Conservation (phyloP, 257 asterid genomes). For the Linderniella brevidens region DNA sequence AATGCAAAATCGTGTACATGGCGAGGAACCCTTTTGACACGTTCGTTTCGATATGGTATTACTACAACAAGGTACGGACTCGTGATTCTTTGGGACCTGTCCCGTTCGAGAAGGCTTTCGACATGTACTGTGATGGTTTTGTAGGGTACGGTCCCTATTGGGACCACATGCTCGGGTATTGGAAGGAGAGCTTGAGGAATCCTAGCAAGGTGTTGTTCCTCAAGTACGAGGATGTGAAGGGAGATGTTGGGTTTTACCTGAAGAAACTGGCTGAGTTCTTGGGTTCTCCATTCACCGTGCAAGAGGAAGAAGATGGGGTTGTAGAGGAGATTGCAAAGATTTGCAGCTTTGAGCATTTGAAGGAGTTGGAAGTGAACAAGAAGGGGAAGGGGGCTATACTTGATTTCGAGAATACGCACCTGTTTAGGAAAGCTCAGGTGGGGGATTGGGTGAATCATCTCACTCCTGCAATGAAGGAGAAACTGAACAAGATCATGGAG, state of each 20-base stretch:
- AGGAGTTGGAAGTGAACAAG: constrained; percentile 27
- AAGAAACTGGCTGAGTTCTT: constrained; percentile 30
- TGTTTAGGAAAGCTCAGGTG: constrained; percentile 36
- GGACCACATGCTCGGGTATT: constrained; percentile 48
- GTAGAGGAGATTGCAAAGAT: constrained; percentile 18
- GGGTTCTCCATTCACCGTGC: constrained; percentile 22
- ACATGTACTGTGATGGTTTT: constrained; percentile 22
- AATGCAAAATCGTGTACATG: constrained; percentile 24
- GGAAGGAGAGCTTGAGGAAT: constrained; percentile 20
- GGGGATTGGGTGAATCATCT: constrained; percentile 44
- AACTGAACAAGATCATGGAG: constrained; percentile 16
- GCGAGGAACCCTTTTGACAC: constrained; percentile 35
- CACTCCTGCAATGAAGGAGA: constrained; percentile 20
- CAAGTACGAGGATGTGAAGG: constrained; percentile 38
- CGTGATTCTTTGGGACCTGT: constrained; percentile 4
- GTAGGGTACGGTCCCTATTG: constrained; percentile 34
- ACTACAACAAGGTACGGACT: constrained; percentile 7
- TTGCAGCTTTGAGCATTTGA: constrained; percentile 32
- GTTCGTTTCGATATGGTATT: constrained; percentile 29
- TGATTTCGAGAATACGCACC: constrained; percentile 13
- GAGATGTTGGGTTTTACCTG: constrained; percentile 5
- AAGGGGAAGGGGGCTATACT: constrained; percentile 17
- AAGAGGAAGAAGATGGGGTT: constrained; percentile 24
- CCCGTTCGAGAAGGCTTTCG: constrained; percentile 14
- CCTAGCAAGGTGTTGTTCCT: constrained; percentile 28